phyloP scores from a whole-genome alignment of 805 yeast species.

The Teunomyces atbi region DNA sequence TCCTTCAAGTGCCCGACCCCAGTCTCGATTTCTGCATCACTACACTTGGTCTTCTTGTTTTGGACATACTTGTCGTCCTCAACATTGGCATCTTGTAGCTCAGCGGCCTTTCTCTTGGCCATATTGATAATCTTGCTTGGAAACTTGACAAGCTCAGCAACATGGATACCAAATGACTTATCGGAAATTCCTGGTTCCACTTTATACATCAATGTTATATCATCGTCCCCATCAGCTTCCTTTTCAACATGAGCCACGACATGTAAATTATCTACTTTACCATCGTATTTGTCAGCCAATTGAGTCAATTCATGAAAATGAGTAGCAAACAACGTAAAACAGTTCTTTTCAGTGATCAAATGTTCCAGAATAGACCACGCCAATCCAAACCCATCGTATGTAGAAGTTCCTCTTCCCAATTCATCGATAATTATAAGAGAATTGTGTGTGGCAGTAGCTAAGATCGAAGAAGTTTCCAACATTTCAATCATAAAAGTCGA shows the following conservation, averaged over 20 bases:
- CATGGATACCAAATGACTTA: conserved; percentile 96
- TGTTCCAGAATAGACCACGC: conserved; percentile 96
- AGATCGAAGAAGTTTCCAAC: conserved; percentile 88
- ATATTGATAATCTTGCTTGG: conserved; percentile 86
- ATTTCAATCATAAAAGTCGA: conserved; percentile 97
- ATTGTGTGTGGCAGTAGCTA: conserved; percentile 72
- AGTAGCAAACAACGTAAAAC: conserved; percentile 91
- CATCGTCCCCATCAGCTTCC: conserved; percentile 44
- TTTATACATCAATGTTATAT: conserved; percentile 83
- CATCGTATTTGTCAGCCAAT: conserved; percentile 55
- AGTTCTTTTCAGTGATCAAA: conserved; percentile 64
- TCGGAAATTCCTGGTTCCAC: conserved; percentile 97
- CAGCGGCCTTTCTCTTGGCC: conserved; percentile 94
- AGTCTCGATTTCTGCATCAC: conserved; percentile 47
- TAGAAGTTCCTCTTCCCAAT: conserved; percentile 84
- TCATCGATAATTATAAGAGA: conserved; percentile 91
- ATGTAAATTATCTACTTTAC: conserved; percentile 75
- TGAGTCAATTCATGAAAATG: conserved; percentile 96
- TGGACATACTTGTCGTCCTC: conserved; percentile 41
- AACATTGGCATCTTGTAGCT: conserved; percentile 62
- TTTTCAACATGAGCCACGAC: conserved; percentile 88
- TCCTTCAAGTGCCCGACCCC: conserved; percentile 53
- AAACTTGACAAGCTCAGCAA: conserved; percentile 92
- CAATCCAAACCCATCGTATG: conserved; percentile 96
- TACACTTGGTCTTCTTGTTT: conserved; percentile 51